phyloP scores from a whole-genome alignment of 2,329 filamentous ascomycete genomes.

The Rutstroemia sp. region DNA sequence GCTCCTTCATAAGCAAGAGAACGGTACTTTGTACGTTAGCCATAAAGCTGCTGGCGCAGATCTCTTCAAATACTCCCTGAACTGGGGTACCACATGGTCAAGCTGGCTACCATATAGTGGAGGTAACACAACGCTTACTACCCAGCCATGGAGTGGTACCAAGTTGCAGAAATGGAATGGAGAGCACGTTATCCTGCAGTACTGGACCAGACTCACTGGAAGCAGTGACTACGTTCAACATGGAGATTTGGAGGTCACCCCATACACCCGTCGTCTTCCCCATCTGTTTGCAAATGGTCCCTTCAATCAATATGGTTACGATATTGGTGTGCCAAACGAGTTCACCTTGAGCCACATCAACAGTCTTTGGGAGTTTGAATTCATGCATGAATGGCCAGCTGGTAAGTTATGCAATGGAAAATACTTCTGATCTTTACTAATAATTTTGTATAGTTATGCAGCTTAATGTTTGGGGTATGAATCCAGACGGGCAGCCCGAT shows the following conservation, averaged over 20 bases:
- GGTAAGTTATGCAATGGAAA: constrained; percentile 20
- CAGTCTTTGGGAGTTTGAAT: constrained; percentile 47
- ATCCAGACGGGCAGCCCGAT: constrained; percentile 54
- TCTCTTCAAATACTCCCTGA: constrained; percentile 54
- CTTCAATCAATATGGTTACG: constrained; percentile 58
- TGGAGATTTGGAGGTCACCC: constrained; percentile 41
- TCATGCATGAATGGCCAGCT: constrained; percentile 57
- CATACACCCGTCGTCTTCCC: constrained; percentile 45
- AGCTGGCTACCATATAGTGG: constrained; percentile 50
- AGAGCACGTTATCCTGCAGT: constrained; percentile 56
- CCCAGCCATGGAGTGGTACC: constrained; percentile 51
- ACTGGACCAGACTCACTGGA: constrained; percentile 51
- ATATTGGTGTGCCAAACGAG: constrained; percentile 47
- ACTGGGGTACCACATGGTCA: constrained; percentile 53
- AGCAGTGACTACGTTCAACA: constrained; percentile 55
- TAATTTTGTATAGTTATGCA: constrained; percentile 34
- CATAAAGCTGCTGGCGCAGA: constrained; percentile 56
- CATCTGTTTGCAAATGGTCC: constrained; percentile 56
- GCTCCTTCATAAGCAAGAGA: constrained; percentile 39
- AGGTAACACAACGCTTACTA: constrained; percentile 39
- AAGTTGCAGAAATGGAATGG: constrained; percentile 50
- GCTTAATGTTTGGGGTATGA: constrained; percentile 61
- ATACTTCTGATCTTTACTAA: not conserved
- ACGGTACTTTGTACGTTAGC: constrained; percentile 41
- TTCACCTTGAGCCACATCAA: constrained; percentile 43